A percentile compares a stretch with the other conserved stretches of the same genome.
Conservation (phyloP, 2,329 filamentous ascomycete species). For the Coniochaeta ligniaria region DNA sequence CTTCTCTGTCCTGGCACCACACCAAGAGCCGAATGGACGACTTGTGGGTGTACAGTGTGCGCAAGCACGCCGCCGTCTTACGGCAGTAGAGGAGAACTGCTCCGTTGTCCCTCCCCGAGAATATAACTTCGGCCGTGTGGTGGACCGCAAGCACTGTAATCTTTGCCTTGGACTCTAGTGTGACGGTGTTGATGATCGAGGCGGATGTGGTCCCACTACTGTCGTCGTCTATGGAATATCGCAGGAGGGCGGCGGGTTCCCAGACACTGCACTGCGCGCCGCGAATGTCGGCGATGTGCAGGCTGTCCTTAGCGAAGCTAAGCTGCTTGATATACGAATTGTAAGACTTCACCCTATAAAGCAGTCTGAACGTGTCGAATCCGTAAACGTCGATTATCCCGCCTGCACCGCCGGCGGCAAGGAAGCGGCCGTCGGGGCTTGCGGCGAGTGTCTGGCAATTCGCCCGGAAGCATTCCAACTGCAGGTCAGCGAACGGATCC, state of each 20-base stretch:
- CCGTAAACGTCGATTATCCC: conserved; percentile 12
- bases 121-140: conserved; percentile 15
- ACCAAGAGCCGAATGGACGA: conserved; percentile 18
- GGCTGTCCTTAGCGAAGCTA: conserved; percentile 21
- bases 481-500: conserved; percentile 14
- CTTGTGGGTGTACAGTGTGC: conserved; percentile 21
- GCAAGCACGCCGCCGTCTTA: conserved; percentile 15
- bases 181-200: conserved; percentile 14
- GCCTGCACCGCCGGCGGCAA: conserved; percentile 16
- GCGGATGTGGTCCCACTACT: conserved; percentile 14
- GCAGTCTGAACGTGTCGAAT: conserved; percentile 17
- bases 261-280: conserved; percentile 27
- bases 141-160: conserved; percentile 21
- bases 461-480: conserved; percentile 17
- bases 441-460: conserved; percentile 21
- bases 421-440: conserved; percentile 20
- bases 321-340: conserved; percentile 21
- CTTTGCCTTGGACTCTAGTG: conserved; percentile 15
- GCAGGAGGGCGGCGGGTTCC: conserved; percentile 22
- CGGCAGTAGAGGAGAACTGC: conserved; percentile 21
- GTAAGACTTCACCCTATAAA: conserved; percentile 18
- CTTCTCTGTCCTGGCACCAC: conserved; percentile 14
- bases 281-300: conserved; percentile 26
- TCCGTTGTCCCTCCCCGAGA: conserved; percentile 29
- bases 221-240: conserved; percentile 17